Evolutionary conservation across 164 flowering plant genomes (phyloP).

Genomic region (Piper betle): DNA sequence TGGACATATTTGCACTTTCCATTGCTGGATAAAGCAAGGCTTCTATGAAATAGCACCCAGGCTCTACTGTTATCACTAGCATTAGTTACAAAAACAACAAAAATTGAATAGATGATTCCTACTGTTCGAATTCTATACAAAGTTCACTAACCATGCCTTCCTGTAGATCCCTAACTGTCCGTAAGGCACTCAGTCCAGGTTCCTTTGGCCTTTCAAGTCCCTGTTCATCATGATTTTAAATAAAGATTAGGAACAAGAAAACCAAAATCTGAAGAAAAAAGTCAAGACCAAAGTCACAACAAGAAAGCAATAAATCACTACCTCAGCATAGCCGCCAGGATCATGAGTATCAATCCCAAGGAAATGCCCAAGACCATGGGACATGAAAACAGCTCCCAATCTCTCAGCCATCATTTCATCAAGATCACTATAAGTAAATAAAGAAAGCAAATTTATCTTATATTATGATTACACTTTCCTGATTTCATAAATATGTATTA

Average conservation of each 20-base stretch:
- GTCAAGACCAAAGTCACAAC: background rate
- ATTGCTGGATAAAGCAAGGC: slow-evolving; percentile 65
- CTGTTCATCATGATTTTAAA: slow-evolving; percentile 24
- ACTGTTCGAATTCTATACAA: background rate
- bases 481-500: too few species aligned
- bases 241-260: background rate
- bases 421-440: slow-evolving; percentile 36
- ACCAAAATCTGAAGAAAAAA: background rate
- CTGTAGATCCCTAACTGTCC: slow-evolving; percentile 55
- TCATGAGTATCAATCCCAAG: slow-evolving; percentile 93
- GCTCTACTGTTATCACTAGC: slow-evolving; percentile 73
- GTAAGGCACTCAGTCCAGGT: slow-evolving; percentile 68
- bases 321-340: slow-evolving; percentile 86
- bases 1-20: slow-evolving; percentile 38
- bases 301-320: slow-evolving; percentile 6
- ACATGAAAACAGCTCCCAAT: slow-evolving; percentile 90
- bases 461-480: background rate
- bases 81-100: background rate
- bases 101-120: too few species aligned
- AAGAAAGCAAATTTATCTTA: background rate
- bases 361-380: slow-evolving; percentile 93
- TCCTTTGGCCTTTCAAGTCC: slow-evolving; percentile 65
- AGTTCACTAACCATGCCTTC: slow-evolving; percentile 77
- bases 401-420: slow-evolving; percentile 75
- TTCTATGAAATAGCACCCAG: slow-evolving; percentile 93